Evolutionary conservation across 345 rosid species (phyloP), one percentile per base, ranked within the genome.

Genomic region (Gynandropsis gynandra): DNA sequence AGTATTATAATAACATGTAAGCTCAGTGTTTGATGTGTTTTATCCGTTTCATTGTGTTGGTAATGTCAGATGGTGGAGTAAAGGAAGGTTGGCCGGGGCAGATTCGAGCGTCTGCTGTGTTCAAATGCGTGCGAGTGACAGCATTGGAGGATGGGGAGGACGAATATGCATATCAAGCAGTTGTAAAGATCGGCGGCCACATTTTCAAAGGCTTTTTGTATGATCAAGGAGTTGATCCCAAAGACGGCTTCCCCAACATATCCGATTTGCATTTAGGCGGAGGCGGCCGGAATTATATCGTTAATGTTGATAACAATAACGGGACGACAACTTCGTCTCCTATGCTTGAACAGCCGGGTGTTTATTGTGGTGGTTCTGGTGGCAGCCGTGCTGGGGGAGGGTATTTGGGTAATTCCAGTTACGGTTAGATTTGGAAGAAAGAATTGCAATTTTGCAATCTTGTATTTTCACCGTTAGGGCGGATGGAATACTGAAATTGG

Each of bases 51-150:
- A n/a, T n/a, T n/a, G n/a, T n/a, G n/a, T 24, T 5, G 29, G 29
- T 2, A 24, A 58, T 16, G 21, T 74, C 55, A 56, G 95, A 82
- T 61, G 87, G 72, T 36, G 56, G 87, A 54, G 76, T 76, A 12
- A 76, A 58, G 40, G 95, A 81, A 52, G 44, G 70, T 1, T 63
- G 85, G 68, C 98, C 98, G 12, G 90, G 76, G 47, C 95, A 81
- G 71, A 74, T 92, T 19, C 82, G 78, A 38, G 94, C 88, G 0
- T 76, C 97, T 41, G 97, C 98, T 4, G 89, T 87, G 42, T 92
- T 92, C 80, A 87, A 76, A 74, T 92, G 98, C 62, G 98, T 92
- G 34, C 66, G 84, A 62, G 95, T 92, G 58, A 87, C 98, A 1
- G 89, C 95, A 5, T 71, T 92, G 61, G 98, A 92, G 32, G 98